These are phyloP conservation scores for Nicotiana tomentosiformis DNA, from an alignment of 257 asterid genomes.

Conservation along the genomic window DNA sequence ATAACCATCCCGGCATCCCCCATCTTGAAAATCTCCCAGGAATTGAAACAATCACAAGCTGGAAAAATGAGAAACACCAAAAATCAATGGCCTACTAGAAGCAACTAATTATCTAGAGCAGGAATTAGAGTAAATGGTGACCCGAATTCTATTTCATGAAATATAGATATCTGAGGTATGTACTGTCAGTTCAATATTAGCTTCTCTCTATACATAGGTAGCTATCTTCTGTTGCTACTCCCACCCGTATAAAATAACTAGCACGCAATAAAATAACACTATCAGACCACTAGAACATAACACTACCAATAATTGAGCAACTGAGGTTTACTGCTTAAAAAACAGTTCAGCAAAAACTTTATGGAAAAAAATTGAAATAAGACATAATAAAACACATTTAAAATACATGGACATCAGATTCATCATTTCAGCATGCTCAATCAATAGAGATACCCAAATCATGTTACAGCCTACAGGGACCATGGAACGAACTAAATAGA, in stretches of 20 bases:
- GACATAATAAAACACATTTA: background rate
- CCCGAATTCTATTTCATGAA: background rate
- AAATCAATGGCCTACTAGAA: background rate
- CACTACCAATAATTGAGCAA: background rate
- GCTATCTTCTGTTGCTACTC: background rate
- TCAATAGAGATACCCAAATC: background rate
- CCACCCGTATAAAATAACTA: background rate
- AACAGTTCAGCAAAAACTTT: background rate
- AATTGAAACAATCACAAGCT: background rate
- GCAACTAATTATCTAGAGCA: background rate
- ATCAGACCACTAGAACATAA: background rate
- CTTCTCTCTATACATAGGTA: background rate
- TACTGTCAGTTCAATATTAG: background rate
- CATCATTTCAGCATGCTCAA: background rate
- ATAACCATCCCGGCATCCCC: background rate
- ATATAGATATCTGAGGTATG: background rate
- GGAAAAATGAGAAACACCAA: background rate
- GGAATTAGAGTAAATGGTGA: background rate
- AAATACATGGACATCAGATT: background rate
- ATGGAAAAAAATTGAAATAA: background rate
- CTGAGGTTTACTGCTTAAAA: background rate
- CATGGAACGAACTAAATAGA: background rate
- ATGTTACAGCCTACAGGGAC: background rate
- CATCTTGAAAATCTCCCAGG: background rate
- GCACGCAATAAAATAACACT: background rate